Conservation (phyloP, 495 filamentous ascomycete genomes). For the Aspergillus baeticus region DNA sequence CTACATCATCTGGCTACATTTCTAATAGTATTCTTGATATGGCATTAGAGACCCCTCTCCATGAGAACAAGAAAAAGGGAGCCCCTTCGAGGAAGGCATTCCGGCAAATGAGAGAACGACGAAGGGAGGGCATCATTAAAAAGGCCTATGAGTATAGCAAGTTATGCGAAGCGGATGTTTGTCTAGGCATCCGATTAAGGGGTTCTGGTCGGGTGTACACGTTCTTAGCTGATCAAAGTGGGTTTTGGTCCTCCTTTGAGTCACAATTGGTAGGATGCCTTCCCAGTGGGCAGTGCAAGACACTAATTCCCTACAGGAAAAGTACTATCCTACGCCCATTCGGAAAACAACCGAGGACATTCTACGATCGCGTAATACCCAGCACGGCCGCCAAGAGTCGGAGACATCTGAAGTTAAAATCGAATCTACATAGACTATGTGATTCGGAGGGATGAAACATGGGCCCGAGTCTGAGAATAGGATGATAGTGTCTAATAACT, state of each 20-base stretch:
- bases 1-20: too few species aligned
- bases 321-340: neutral
- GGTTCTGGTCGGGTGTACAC: constrained; percentile 4
- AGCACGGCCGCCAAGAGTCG: neutral
- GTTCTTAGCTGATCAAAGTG: constrained; percentile 1
- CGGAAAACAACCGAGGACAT: neutral
- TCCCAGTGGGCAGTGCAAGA: neutral
- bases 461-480: neutral
- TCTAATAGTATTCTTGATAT: too few species aligned
- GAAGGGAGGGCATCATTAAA: neutral
- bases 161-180: constrained; percentile 7
- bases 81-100: neutral
- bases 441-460: neutral
- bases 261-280: constrained; percentile 1
- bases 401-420: neutral
- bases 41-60: neutral
- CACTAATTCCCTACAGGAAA: neutral
- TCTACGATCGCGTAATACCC: neutral
- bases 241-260: constrained; percentile 6
- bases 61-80: neutral
- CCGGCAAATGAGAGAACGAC: neutral
- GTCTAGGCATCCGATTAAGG: neutral
- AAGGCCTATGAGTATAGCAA: constrained; percentile 11
- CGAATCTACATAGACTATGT: neutral
- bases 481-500: neutral